A percentile compares a stretch with the other conserved stretches of the same genome.
These are phyloP conservation scores for Rosa chinensis DNA, from an alignment of 306 rosid genomes.

Conservation along the genomic window DNA sequence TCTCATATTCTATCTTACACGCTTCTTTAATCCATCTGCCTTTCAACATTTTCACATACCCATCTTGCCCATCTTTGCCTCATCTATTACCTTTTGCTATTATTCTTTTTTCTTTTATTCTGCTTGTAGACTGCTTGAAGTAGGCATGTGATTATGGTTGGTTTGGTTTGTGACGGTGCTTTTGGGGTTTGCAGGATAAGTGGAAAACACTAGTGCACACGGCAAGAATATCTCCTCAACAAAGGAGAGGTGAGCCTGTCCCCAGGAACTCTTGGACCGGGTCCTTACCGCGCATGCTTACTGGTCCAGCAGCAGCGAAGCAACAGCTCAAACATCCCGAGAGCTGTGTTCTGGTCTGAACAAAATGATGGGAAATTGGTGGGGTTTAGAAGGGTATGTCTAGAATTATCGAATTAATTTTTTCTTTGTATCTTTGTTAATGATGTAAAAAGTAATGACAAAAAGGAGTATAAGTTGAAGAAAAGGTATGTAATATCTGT, in stretches of 20 bases:
- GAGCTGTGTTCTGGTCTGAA: constrained; percentile 49
- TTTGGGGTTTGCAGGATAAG: constrained; percentile 63
- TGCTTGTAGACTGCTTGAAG: constrained; percentile 8
- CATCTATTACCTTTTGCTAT: not conserved
- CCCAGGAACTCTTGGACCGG: constrained; percentile 87
- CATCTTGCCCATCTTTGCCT: not conserved
- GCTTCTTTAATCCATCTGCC: constrained; percentile 26
- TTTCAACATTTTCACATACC: constrained; percentile 6
- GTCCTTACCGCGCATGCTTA: constrained; percentile 72
- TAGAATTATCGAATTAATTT: constrained; percentile 29
- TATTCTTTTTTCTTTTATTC: not conserved
- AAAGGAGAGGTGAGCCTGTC: constrained; percentile 92
- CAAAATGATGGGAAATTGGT: constrained; percentile 1
- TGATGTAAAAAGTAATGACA: constrained; percentile 27
- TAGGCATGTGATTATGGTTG: constrained; percentile 34
- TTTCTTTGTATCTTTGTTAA: constrained; percentile 33
- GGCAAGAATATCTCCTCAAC: constrained; percentile 88
- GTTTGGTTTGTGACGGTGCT: constrained; percentile 20
- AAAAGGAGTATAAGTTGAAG: constrained; percentile 17
- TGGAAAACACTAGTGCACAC: constrained; percentile 96
- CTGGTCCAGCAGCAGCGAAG: constrained; percentile 87
- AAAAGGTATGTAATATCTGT: constrained; percentile 22
- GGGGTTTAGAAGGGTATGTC: constrained; percentile 19
- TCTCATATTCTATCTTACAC: constrained; percentile 20
- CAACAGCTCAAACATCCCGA: constrained; percentile 68